Evolutionary conservation across 371 early-diverging fungal species (phyloP).

Genomic region (Nematocida ironsii): DNA sequence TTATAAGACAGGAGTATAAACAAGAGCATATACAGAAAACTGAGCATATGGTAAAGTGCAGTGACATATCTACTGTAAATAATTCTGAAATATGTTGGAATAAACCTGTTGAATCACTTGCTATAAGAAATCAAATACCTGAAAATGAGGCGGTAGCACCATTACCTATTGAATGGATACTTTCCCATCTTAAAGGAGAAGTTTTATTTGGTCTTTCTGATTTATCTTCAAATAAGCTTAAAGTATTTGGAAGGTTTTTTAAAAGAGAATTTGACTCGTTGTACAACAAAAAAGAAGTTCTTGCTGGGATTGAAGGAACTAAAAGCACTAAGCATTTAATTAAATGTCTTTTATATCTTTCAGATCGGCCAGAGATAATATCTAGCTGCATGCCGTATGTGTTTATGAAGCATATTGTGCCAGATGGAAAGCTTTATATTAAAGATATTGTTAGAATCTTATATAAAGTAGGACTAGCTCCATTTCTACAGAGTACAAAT

Average conservation of each 20-base stretch:
- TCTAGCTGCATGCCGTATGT: conserved; percentile 19
- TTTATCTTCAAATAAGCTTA: conserved; percentile 15
- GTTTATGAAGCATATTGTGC: conserved; percentile 53
- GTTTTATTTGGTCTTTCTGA: conserved; percentile 13
- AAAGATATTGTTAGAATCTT: conserved; percentile 46
- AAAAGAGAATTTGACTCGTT: conserved; percentile 46
- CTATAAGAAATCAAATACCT: neutral
- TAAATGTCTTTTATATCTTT: conserved; percentile 44
- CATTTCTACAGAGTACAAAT: conserved; percentile 12
- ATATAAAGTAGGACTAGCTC: conserved; percentile 2
- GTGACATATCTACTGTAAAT: no score
- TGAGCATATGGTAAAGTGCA: no score
- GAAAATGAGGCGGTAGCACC: neutral
- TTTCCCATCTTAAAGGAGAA: conserved; percentile 11
- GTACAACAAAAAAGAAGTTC: conserved; percentile 22
- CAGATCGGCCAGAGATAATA: conserved; percentile 47
- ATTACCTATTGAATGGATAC: conserved; percentile 34
- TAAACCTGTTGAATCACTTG: neutral
- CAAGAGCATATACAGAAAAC: no score
- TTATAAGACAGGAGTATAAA: neutral
- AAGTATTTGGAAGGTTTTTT: conserved; percentile 50
- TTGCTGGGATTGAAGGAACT: conserved; percentile 7
- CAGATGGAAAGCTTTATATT: conserved; percentile 34
- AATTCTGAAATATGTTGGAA: no score
- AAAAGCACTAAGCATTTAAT: conserved; percentile 23